Evolutionary conservation across 2,329 filamentous ascomycete genomes (phyloP), one percentile per base, ranked within the genome.

Genomic region (Pseudocercospora pini-densiflorae): DNA sequence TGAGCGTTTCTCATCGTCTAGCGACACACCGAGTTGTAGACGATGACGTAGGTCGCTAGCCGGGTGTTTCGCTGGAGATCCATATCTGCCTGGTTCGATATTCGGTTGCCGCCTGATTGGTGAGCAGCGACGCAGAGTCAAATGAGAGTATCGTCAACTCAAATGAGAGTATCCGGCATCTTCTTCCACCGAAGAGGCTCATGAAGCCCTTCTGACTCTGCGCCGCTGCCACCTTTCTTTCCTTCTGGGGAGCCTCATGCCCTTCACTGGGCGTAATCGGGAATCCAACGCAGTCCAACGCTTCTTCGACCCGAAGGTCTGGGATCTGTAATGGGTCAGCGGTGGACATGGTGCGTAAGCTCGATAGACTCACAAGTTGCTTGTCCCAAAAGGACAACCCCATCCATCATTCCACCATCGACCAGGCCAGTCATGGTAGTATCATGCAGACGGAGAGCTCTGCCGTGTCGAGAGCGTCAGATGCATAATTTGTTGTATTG

Each of bases 1-100:
- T 9, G 74, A 60, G 21, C 72, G 68, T 43, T 74, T 68, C 40
- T 72, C 70, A 27, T 75, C 73, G 2, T 68, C 61, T 3, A 63
- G 43, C 3, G 64, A 59, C 6, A 70, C 55, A 19, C 73, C 73
- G 10, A 70, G 60, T 10, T 70, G 67, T 6, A 72, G 47, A 51
- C 73, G 72, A 24, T 73, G 72, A n/a, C 71, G 68, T 45, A 75
- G 72, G 16, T 73, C 68, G 51, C 68, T 65, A 16, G 71, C 73
- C 29, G 73, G 68, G 62, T 76, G 71, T 40, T 49, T 61, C 33
- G 59, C 63, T 8, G 68, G 55, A 31, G 65, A 29, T 2, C 59
- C 65, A 12, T 68, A 65, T 9, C 64, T 64, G 16, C 58, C 58
- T 31, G 36, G 62, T 14, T 68, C 63, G 16, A 67, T 43, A 6